Percentiles rank a stretch among this genome's conserved stretches.
phyloP scores from a whole-genome alignment of 2,329 filamentous ascomycete genomes.

The Sphaerulina musiva region DNA sequence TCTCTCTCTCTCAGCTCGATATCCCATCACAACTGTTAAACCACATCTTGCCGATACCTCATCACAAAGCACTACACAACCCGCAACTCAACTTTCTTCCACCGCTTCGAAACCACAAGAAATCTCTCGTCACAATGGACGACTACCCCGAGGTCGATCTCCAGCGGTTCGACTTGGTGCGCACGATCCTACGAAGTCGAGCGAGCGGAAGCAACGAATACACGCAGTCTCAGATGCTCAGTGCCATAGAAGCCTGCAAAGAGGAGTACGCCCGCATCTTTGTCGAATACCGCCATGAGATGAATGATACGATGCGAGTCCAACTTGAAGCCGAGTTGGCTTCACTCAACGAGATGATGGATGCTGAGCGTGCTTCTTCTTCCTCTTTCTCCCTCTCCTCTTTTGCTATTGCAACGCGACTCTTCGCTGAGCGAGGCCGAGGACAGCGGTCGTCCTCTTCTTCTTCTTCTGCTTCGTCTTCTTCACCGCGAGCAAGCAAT shows the following conservation, averaged over 20 bases:
- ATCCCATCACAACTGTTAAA: background rate
- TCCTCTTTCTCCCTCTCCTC: too few species aligned
- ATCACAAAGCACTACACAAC: background rate
- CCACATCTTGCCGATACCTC: background rate
- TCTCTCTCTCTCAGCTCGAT: too few species aligned
- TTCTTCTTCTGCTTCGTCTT: background rate
- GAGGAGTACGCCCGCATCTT: background rate
- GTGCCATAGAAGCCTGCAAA: background rate
- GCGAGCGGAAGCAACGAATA: background rate
- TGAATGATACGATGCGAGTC: background rate
- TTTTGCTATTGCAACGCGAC: too few species aligned
- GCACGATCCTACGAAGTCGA: background rate
- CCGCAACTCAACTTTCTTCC: background rate
- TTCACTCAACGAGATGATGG: background rate
- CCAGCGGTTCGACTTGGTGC: background rate
- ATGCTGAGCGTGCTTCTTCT: background rate
- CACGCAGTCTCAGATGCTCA: background rate
- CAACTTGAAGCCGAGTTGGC: background rate
- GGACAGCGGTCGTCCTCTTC: too few species aligned
- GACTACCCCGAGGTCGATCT: background rate
- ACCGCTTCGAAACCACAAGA: background rate
- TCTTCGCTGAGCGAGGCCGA: too few species aligned
- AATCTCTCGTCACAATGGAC: background rate
- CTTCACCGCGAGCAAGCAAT: background rate
- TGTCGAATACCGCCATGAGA: background rate